phyloP scores from a whole-genome alignment of 371 early-diverging fungal genomes.

The Mucor indicus region DNA sequence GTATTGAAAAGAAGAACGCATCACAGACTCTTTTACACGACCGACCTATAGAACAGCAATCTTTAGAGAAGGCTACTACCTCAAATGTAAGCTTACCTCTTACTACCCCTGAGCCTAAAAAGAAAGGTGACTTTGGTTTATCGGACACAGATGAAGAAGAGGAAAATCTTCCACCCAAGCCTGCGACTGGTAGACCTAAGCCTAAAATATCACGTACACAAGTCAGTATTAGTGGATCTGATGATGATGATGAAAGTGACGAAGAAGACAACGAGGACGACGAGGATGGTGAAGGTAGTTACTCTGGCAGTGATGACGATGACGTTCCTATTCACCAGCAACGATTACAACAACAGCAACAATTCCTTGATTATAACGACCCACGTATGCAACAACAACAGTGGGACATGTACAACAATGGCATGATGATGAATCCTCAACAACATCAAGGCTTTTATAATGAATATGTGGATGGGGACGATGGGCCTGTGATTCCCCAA shows the following conservation, averaged over 20 bases:
- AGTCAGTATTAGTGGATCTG: constrained; percentile 27
- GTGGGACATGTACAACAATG: neutral
- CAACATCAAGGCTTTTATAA: neutral
- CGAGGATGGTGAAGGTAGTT: constrained; percentile 1
- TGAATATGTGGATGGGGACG: constrained; percentile 15
- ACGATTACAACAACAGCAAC: constrained; percentile 1
- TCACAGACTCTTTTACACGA: neutral
- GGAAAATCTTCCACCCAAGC: neutral
- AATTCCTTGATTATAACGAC: too few species aligned
- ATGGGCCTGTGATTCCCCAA: constrained; percentile 39
- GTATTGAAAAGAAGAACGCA: constrained; percentile 9
- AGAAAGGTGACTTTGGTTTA: constrained; percentile 3
- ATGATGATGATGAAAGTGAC: constrained; percentile 17
- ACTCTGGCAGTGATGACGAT: constrained; percentile 13
- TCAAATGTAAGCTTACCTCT: neutral
- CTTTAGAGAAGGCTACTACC: neutral
- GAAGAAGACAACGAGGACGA: constrained; percentile 10
- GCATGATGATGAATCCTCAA: constrained; percentile 9
- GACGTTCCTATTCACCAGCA: constrained; percentile 19
- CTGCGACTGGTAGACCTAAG: constrained; percentile 3
- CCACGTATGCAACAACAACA: neutral
- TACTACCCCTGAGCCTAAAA: neutral
- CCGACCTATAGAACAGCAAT: neutral
- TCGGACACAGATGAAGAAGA: constrained; percentile 11
- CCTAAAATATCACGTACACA: constrained; percentile 21